These are phyloP conservation scores for Tuber microsphaerosporum DNA, from an alignment of 495 filamentous ascomycete species.

Conservation along the genomic window DNA sequence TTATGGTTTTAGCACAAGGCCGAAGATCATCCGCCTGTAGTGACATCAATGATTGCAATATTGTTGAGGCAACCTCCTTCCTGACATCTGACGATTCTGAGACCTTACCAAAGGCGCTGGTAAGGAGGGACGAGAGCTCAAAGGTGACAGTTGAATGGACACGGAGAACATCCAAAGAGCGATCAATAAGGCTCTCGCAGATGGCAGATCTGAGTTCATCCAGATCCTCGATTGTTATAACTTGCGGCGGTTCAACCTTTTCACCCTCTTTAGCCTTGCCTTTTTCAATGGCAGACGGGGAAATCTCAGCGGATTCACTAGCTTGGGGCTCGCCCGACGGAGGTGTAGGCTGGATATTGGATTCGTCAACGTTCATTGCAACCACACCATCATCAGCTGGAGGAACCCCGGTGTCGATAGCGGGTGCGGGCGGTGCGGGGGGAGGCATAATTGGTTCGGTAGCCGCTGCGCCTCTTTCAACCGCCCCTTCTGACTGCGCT, in stretches of 20 bases:
- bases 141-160: constrained; percentile 83
- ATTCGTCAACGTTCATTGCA: constrained; percentile 46
- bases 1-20: constrained; percentile 69
- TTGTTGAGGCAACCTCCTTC: constrained; percentile 69
- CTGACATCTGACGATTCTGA: constrained; percentile 57
- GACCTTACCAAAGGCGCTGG: constrained; percentile 64
- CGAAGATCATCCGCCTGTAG: constrained; percentile 64
- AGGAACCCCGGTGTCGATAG: constrained; percentile 15
- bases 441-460: constrained; percentile 18
- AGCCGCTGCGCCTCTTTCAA: constrained; percentile 11
- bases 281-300: constrained; percentile 33
- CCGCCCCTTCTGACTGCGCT: constrained; percentile 14
- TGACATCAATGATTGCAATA: constrained; percentile 83
- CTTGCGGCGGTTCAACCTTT: constrained; percentile 35
- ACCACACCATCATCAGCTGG: constrained; percentile 36
- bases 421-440: constrained; percentile 41
- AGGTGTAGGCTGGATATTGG: constrained; percentile 40
- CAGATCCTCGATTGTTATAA: constrained; percentile 70
- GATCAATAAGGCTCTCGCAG: constrained; percentile 72
- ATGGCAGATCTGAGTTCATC: constrained; percentile 67
- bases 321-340: constrained; percentile 36
- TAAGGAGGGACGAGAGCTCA: constrained; percentile 80
- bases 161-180: constrained; percentile 80
- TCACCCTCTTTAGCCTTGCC: constrained; percentile 40
- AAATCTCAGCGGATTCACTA: constrained; percentile 39